A percentile compares a stretch with the other conserved stretches of the same genome.
These are phyloP conservation scores for Dioscorea cayenensis DNA, from an alignment of 116 monocot species.

Conservation along the genomic window DNA sequence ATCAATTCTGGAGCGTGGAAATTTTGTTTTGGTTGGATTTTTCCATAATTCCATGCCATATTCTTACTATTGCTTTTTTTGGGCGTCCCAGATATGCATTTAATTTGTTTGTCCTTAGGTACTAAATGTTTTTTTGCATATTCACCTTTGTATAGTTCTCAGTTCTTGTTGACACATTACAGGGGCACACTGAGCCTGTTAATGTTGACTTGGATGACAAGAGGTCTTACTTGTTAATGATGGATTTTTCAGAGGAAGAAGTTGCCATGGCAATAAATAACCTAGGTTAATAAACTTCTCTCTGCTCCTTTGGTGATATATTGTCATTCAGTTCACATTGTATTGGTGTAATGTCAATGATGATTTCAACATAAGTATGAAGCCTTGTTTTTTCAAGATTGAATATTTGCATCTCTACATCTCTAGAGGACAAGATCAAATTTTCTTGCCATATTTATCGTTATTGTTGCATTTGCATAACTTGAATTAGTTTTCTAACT, in stretches of 20 bases:
- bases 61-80: too few relatives aligned
- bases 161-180: conserved; percentile 3
- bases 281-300: conserved; percentile 19
- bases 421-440: too few relatives aligned
- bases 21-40: not conserved
- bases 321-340: not conserved
- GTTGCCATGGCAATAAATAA: conserved; percentile 33
- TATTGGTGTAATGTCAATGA: not conserved
- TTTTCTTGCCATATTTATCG: too few relatives aligned
- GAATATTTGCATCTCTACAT: too few relatives aligned
- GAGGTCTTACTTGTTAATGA: conserved; percentile 36
- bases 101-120: not conserved
- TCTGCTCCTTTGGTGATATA: not conserved
- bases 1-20: too few relatives aligned
- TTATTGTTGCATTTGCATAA: too few relatives aligned
- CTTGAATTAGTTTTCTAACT: too few relatives aligned
- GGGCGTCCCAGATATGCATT: too few relatives aligned
- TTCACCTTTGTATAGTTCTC: not conserved
- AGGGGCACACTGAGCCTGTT: conserved; percentile 14
- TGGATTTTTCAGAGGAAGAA: conserved; percentile 54
- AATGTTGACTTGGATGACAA: conserved; percentile 18
- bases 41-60: not conserved
- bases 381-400: too few relatives aligned
- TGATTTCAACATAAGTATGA: not conserved
- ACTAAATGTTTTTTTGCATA: not conserved